phyloP scores from a whole-genome alignment of 345 rosid species.

The Eucalyptus lansdowneana region DNA sequence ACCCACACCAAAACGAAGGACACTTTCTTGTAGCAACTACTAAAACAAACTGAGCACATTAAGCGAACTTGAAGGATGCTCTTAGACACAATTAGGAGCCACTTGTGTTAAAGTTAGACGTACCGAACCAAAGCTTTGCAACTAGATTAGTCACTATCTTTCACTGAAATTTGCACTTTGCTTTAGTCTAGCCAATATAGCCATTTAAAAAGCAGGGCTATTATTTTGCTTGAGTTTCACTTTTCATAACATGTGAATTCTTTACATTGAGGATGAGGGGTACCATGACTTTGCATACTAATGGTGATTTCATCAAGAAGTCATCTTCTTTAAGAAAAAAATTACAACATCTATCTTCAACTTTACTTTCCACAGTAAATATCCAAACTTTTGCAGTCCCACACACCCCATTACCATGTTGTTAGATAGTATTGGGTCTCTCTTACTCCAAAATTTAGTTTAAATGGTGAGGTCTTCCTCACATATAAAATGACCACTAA shows the following conservation, averaged over 20 bases:
- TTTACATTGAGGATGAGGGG: conserved; percentile 12
- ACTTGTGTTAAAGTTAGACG: neutral
- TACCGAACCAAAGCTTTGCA: neutral
- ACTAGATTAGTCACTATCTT: neutral
- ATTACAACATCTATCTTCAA: neutral
- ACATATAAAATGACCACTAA: no score
- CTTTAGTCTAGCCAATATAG: neutral
- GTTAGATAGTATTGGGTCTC: no score
- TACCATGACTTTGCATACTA: neutral
- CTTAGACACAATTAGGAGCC: neutral
- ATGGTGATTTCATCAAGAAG: neutral
- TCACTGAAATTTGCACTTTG: neutral
- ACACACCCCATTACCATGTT: no score
- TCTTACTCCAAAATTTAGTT: no score
- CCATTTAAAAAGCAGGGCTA: neutral
- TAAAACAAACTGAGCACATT: neutral
- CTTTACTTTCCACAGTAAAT: neutral
- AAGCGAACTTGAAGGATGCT: neutral
- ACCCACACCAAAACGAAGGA: neutral
- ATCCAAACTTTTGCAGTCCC: neutral
- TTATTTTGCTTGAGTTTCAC: neutral
- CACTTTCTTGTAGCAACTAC: neutral
- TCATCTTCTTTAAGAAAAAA: neutral
- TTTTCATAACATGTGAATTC: neutral
- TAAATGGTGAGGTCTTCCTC: no score